Conservation (phyloP, 805 yeast genomes). For the Lipomyces oligophaga region DNA sequence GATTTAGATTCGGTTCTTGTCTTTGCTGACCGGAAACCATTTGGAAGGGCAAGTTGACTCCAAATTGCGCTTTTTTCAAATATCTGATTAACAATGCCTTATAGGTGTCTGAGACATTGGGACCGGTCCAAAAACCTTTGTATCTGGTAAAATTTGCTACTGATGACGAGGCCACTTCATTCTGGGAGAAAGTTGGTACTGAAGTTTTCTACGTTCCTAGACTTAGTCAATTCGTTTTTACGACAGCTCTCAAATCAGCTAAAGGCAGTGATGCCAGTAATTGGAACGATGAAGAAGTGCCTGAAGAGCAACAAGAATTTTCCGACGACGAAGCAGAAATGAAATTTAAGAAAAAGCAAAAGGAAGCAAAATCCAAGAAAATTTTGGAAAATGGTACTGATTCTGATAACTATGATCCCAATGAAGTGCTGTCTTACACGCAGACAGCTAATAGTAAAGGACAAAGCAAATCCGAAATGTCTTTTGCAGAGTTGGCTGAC, state of each 20-base stretch:
- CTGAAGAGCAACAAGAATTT: constrained; percentile 63
- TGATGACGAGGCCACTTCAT: constrained; percentile 45
- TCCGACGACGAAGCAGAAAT: constrained; percentile 89
- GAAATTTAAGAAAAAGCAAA: constrained; percentile 60
- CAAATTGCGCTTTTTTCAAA: neutral
- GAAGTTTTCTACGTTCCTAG: constrained; percentile 75
- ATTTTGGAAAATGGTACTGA: constrained; percentile 6
- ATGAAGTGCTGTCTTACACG: neutral
- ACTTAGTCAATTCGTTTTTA: constrained; percentile 71
- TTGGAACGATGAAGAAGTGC: constrained; percentile 88
- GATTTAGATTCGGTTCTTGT: constrained; percentile 74
- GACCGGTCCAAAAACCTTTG: constrained; percentile 75
- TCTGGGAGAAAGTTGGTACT: constrained; percentile 44
- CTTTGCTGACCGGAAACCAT: constrained; percentile 59
- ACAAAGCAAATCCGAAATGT: neutral
- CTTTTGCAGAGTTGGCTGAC: constrained; percentile 26
- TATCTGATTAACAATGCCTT: neutral
- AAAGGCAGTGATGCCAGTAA: constrained; percentile 96
- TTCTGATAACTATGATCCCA: neutral
- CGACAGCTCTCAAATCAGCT: constrained; percentile 61
- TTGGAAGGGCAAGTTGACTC: constrained; percentile 63
- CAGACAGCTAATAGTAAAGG: constrained; percentile 4
- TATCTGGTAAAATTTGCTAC: constrained; percentile 68
- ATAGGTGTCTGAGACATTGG: constrained; percentile 65
- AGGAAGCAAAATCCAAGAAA: constrained; percentile 44